A percentile compares a stretch with the other conserved stretches of the same genome.
These are phyloP conservation scores for Starmerella tilneyi DNA, from an alignment of 805 yeast genomes.

Conservation along the genomic window DNA sequence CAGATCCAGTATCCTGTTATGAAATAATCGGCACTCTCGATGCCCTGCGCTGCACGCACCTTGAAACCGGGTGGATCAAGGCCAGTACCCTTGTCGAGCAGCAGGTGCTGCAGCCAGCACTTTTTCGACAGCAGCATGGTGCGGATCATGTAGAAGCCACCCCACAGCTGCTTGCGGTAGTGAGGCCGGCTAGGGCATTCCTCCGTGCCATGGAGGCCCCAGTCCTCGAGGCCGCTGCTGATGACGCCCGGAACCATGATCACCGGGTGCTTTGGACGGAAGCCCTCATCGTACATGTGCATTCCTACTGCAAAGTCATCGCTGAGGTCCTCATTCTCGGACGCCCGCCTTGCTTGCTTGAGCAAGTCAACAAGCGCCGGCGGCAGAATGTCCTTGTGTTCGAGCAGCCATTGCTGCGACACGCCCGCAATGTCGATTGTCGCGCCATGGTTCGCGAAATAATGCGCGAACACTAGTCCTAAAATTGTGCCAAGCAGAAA, in stretches of 20 bases:
- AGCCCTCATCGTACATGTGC: conserved; percentile 45
- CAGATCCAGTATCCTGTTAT: conserved; percentile 98
- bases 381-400: conserved; percentile 54
- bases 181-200: conserved; percentile 78
- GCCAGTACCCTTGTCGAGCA: conserved; percentile 84
- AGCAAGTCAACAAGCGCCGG: conserved; percentile 49
- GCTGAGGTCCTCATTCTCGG: conserved; percentile 33
- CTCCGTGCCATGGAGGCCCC: conserved; percentile 68
- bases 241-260: conserved; percentile 93
- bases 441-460: conserved; percentile 39
- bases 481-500: conserved; percentile 62
- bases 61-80: conserved; percentile 77
- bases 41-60: conserved; percentile 86
- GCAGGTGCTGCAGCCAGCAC: conserved; percentile 89
- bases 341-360: conserved; percentile 43
- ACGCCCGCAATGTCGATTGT: conserved; percentile 22
- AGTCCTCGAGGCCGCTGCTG: conserved; percentile 87
- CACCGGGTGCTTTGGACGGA: conserved; percentile 57
- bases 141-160: conserved; percentile 86
- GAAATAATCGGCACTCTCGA: conserved; percentile 93
- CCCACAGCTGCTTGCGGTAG: conserved; percentile 91
- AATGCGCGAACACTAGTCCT: conserved; percentile 56
- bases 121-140: conserved; percentile 84
- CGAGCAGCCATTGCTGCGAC: conserved; percentile 23
- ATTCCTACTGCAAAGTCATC: conserved; percentile 86